Conservation (phyloP, 306 rosid species). For the Nissolia schottii region DNA sequence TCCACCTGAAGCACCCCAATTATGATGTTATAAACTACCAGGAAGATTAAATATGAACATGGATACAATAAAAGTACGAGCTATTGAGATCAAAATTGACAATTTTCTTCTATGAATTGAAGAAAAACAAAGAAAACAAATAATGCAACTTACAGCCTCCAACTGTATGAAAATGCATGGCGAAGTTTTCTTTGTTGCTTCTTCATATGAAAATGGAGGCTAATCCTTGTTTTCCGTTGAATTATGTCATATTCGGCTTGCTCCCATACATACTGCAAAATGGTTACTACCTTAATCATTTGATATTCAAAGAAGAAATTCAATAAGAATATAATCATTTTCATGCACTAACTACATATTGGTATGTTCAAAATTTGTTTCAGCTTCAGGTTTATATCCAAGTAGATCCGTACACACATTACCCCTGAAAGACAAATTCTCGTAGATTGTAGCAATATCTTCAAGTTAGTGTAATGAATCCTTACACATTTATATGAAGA, state of each 20-base stretch:
- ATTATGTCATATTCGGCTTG: slow-evolving; percentile 86
- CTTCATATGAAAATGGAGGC: slow-evolving; percentile 78
- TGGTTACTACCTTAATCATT: neutral
- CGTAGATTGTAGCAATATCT: slow-evolving; percentile 9
- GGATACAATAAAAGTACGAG: neutral
- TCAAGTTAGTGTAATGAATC: slow-evolving; percentile 1
- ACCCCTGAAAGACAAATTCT: neutral
- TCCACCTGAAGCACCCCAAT: slow-evolving; percentile 66
- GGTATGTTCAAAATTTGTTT: neutral
- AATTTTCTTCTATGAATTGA: neutral
- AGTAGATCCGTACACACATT: slow-evolving; percentile 6
- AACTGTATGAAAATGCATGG: slow-evolving; percentile 84
- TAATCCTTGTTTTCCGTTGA: slow-evolving; percentile 83
- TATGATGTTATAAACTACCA: slow-evolving; percentile 19
- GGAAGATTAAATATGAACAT: neutral
- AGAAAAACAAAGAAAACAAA: slow-evolving; percentile 9
- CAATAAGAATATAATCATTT: neutral
- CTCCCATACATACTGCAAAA: slow-evolving; percentile 88
- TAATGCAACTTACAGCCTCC: slow-evolving; percentile 73
- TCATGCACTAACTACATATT: neutral
- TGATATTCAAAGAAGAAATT: slow-evolving; percentile 1
- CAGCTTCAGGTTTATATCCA: neutral
- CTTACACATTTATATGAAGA: slow-evolving; percentile 10
- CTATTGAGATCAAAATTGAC: neutral
- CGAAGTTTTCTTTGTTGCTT: slow-evolving; percentile 70